Evolutionary conservation across 768 basidiomycete genomes (phyloP), one percentile per base, ranked within the genome.

Genomic region (Amanita muscaria): DNA sequence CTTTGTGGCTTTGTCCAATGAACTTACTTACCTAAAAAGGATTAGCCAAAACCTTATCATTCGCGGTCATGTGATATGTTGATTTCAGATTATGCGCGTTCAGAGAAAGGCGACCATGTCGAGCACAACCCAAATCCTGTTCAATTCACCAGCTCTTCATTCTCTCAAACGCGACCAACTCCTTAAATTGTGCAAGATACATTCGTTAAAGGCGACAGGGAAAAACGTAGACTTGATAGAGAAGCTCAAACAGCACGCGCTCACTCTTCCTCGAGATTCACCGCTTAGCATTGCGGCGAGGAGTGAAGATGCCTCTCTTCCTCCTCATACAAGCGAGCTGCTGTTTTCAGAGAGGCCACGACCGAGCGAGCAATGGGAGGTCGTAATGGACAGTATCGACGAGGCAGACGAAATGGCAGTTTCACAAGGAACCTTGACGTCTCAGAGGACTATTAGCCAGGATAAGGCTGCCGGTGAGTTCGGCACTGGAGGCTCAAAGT

Each of bases 141-240:
- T 84, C 64, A 87, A 90, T 61, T 87, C 87, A 3, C 84, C 88
- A 0, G 88, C 88, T 2, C 62, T 91, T 22, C 78, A 88, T 57
- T 83, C 86, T 16, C 74, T 91, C 33, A 88, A 87, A 58, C 82
- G 88, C 39, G 80, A 85, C 36, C 88, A 91, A 56, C 83, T 90
- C 33, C 72, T 87, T 42, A 86, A 84, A 50, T 71, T 91, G 40
- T 91, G 88, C 77, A 89, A 89, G 61, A 74, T 80, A 23, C 84
- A 91, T 58, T 69, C 77, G 0, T 69, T 91, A 57, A 88, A 86
- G 61, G 87, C 83, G 0, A 70, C 73, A 14, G 88, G 88, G 15
- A 90, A 89, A 73, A 90, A 82, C 53, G 59, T 64, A 3, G 85
- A 89, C 4, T 69, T 91, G 47, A 72, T 91, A 50, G 69, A 77